Percentiles rank a stretch among this genome's conserved stretches.
phyloP scores from a whole-genome alignment of 2,329 filamentous ascomycete genomes.

The Acrodontium crateriforme region DNA sequence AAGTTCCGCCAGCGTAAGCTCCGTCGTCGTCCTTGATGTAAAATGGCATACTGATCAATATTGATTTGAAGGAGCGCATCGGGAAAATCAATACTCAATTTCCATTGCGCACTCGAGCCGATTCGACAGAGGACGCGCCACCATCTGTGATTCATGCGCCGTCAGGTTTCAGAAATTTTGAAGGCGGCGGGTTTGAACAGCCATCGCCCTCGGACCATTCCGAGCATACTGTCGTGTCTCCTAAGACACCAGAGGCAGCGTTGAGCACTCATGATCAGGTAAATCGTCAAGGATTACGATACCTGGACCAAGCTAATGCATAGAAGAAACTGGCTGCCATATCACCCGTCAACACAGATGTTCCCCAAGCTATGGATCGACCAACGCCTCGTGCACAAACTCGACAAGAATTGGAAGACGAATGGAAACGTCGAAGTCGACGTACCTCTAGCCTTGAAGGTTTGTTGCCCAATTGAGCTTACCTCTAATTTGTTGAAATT shows the following conservation, averaged over 20 bases:
- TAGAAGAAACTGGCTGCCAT: slow-evolving; percentile 28
- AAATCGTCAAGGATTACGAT: slow-evolving; percentile 3
- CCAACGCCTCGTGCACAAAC: slow-evolving; percentile 76
- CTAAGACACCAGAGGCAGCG: slow-evolving; percentile 22
- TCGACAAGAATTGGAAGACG: slow-evolving; percentile 54
- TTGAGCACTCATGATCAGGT: slow-evolving; percentile 18
- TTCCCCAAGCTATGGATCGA: slow-evolving; percentile 49
- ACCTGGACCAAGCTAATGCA: not conserved
- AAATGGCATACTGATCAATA: slow-evolving; percentile 12
- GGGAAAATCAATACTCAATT: slow-evolving; percentile 34
- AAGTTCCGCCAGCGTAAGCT: too few relatives aligned
- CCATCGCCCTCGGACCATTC: slow-evolving; percentile 11
- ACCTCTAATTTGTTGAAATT: slow-evolving; percentile 4
- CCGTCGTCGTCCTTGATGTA: too few relatives aligned
- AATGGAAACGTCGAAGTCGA: slow-evolving; percentile 43
- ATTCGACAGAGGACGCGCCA: slow-evolving; percentile 54
- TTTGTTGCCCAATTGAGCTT: slow-evolving; percentile 24
- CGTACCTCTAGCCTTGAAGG: slow-evolving; percentile 65
- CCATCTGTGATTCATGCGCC: slow-evolving; percentile 87
- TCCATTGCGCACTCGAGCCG: slow-evolving; percentile 32
- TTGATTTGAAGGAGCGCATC: slow-evolving; percentile 19
- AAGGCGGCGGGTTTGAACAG: slow-evolving; percentile 7
- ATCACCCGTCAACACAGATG: slow-evolving; percentile 61
- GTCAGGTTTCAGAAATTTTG: slow-evolving; percentile 68
- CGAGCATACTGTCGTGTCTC: slow-evolving; percentile 21